Base-by-base conservation (phyloP, 331 rosid genomes). In the Ulmus americana region DNA sequence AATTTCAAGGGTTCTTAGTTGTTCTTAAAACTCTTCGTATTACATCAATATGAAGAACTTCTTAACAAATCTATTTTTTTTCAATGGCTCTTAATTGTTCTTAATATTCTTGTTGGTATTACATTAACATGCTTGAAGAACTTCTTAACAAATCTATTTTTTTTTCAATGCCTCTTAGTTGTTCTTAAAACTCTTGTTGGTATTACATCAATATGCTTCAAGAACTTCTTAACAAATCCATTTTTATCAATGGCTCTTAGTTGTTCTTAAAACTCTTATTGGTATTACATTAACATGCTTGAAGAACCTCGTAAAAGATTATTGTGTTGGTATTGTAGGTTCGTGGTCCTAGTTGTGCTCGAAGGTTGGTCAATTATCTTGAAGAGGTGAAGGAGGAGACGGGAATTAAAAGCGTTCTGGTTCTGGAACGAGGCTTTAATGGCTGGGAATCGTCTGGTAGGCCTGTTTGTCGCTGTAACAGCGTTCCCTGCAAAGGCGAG, bases 271-370 rank as follows among this genome's bases (percentile, higher is more conserved):
- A 5, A 14, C 6, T 8, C 3, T 7, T 5, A 8, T 50, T 50
- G 9, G 35, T 8, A 50, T 15, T 50, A 14, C 0, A 28, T 28
- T 28, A 28, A 28, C 35, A 28, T 28, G 62, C 28, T 58, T 44
- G 63, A 52, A 44, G 44, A 35, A 28, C 14, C 43, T 51, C 2
- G 11, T 7, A 58, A 73, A 52, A 18, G 8, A 39, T 62, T 15
- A 10, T 47, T 38, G 10, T 64, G 58, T 69, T 50, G 65, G 48
- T 71, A 69, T 61, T 78, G 65, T 50, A 91, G 97, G 97, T 88
- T 71, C 97, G 97, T 41, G 97, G 97, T 72, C 97, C 96, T 35
- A 78, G 72, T 51, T 91, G 97, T 74, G 97, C 97, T 5, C 77
- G 95, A 53, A 88, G 56, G 81, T 64, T 88, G 9, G 87, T 75